phyloP scores from a whole-genome alignment of 1,284 basidiomycete genomes.

The Sporisorium reilianum region DNA sequence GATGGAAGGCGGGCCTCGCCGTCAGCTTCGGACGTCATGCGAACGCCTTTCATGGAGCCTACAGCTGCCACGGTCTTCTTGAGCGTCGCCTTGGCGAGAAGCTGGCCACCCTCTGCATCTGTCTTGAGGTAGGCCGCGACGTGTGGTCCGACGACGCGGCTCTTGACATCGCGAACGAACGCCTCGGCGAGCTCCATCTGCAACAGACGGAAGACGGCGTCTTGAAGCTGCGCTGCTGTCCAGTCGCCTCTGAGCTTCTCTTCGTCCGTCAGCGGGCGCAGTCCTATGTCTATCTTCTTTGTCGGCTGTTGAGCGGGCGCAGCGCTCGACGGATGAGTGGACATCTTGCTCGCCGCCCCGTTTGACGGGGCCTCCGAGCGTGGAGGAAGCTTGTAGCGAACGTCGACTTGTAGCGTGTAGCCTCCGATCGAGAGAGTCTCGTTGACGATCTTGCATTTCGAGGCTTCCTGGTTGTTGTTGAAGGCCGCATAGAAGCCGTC shows the following conservation, averaged over 20 bases:
- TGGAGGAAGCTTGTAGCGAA: constrained; percentile 19
- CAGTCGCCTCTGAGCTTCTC: constrained; percentile 72
- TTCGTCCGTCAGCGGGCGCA: constrained; percentile 30
- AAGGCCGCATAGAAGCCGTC: constrained; percentile 69
- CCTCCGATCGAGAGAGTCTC: constrained; percentile 44
- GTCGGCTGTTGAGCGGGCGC: constrained; percentile 5
- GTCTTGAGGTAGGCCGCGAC: constrained; percentile 74
- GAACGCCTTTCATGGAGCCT: neutral
- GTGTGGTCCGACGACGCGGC: constrained; percentile 76
- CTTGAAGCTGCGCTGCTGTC: constrained; percentile 76
- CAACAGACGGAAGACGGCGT: constrained; percentile 76
- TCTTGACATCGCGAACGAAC: constrained; percentile 79
- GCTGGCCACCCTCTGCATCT: constrained; percentile 71
- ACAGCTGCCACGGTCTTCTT: constrained; percentile 19
- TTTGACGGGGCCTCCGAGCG: neutral
- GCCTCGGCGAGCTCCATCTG: constrained; percentile 75
- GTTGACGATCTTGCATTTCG: constrained; percentile 48
- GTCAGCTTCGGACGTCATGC: neutral
- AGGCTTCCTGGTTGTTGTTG: constrained; percentile 26
- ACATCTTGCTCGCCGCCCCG: neutral
- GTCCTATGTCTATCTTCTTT: constrained; percentile 26
- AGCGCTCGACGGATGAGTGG: neutral
- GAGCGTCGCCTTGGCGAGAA: constrained; percentile 32
- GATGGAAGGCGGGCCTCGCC: constrained; percentile 42
- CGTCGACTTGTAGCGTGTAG: constrained; percentile 50